Conservation (phyloP, 164 flowering plant species). For the Tetrastigma voinierianum region DNA sequence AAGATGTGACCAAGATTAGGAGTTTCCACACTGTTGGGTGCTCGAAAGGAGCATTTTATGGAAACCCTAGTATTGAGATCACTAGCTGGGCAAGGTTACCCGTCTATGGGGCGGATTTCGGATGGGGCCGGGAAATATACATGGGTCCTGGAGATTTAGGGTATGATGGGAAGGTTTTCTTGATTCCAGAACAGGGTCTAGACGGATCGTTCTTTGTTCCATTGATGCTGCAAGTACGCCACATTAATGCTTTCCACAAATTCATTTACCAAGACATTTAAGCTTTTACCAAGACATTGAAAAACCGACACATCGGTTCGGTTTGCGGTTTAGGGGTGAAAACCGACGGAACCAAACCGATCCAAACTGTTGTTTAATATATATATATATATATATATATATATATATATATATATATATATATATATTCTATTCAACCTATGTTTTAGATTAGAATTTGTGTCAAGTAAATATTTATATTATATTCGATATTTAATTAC, state of each 20-base stretch:
- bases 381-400: no score
- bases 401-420: no score
- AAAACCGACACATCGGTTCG: no score
- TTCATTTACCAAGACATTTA: slow-evolving; percentile 32
- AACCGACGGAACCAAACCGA: no score
- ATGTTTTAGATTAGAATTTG: no score
- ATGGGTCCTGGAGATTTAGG: slow-evolving; percentile 41
- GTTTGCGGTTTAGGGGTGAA: no score
- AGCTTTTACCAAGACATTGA: no score
- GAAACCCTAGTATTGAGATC: slow-evolving; percentile 33
- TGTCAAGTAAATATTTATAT: no score
- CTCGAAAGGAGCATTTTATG: slow-evolving; percentile 8
- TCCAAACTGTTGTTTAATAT: no score
- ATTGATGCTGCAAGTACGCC: slow-evolving; percentile 29
- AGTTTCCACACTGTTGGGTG: background rate
- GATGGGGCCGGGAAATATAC: slow-evolving; percentile 50
- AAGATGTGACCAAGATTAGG: slow-evolving; percentile 6
- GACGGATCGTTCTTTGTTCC: slow-evolving; percentile 45
- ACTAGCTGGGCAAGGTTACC: slow-evolving; percentile 37
- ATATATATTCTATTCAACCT: no score
- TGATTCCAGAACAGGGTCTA: slow-evolving; percentile 29
- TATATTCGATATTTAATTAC: no score
- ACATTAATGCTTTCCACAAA: slow-evolving; percentile 41
- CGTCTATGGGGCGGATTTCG: slow-evolving; percentile 30
- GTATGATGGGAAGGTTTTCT: slow-evolving; percentile 32